Base-by-base conservation (phyloP, 768 basidiomycete species). In the Aureoboletus auriporus region DNA sequence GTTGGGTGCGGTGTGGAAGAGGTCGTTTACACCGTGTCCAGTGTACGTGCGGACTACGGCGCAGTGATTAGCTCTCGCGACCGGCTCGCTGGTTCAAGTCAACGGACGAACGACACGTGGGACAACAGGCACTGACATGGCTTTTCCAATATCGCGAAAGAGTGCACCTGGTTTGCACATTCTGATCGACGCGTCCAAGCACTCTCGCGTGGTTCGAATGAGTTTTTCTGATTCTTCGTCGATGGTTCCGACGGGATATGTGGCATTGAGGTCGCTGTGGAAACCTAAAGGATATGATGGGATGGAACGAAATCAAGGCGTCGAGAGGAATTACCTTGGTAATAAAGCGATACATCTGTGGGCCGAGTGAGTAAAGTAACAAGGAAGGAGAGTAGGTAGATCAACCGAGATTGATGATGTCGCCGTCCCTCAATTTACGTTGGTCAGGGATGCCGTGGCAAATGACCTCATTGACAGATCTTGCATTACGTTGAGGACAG, bases 401-500 rank as follows among this genome's bases (percentile, higher is more conserved):
- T 74, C 50, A 53, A 86, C 89, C 93, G 44, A 99, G 82, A 69
- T 99, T 99, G 65, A 98, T 74, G 56, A 98, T 98, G 69, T 99
- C 96, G 14, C 96, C 96, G 55, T 97, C 91, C 59, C 77, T 77
- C 55, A 93, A 68, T 59, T 82, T 85, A 53, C 89, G 72, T 62
- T 86, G 76, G 71, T 95, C 92, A 33, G 94, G 93, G 53, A 95
- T 94, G 48, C 95, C 96, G 66, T 99, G 96, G 67, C 96, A 98
- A 59, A 99, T 94, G 43, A 80, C 87, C 68, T 98, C 95, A 66
- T 99, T 99, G 20, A 98, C 70, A 36, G 92, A 93, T 17, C 90
- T 61, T 89, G 44, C 28, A 56, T 39, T 14, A 34, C 31, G 45
- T 54, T 46, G 14, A 23, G 20, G 20, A 23, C 2, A 11, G 36